Percentiles rank a stretch among this genome's conserved stretches.
phyloP scores from a whole-genome alignment of 1,284 basidiomycete genomes.

The Grifola frondosa region DNA sequence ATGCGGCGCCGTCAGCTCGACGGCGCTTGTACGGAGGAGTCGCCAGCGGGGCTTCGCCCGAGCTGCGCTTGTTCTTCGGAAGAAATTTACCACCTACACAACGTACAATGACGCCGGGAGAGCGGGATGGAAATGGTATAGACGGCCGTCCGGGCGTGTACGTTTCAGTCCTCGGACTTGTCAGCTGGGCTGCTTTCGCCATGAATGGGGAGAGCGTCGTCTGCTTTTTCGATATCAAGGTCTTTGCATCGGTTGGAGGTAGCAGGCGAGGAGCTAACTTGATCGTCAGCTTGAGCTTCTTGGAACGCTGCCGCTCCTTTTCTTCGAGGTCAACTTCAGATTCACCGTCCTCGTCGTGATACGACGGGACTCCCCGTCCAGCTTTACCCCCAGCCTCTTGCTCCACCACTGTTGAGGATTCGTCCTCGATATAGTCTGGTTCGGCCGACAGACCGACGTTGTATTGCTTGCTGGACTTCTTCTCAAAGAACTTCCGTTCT shows the following conservation, averaged over 20 bases:
- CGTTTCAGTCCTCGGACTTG: background rate
- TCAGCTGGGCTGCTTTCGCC: background rate
- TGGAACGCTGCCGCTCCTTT: constrained; percentile 23
- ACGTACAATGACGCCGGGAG: constrained; percentile 9
- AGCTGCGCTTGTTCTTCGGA: constrained; percentile 10
- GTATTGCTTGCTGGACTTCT: constrained; percentile 13
- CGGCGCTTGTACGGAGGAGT: constrained; percentile 21
- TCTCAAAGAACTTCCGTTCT: constrained; percentile 37
- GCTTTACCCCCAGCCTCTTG: constrained; percentile 7
- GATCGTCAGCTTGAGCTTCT: constrained; percentile 41
- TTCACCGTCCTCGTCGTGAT: constrained; percentile 26
- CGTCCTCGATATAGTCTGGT: constrained; percentile 14
- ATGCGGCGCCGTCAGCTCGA: constrained; percentile 15
- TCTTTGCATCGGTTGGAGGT: constrained; percentile 10
- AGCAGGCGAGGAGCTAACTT: constrained; percentile 31
- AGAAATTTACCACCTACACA: constrained; percentile 19
- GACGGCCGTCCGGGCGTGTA: background rate
- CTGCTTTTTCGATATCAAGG: constrained; percentile 16
- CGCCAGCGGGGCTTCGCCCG: constrained; percentile 2
- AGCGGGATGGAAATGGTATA: constrained; percentile 6
- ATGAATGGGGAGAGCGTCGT: constrained; percentile 23
- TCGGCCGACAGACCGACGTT: constrained; percentile 9
- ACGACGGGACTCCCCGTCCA: constrained; percentile 2
- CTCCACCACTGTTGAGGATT: constrained; percentile 4
- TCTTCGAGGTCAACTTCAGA: constrained; percentile 30